Percentiles rank a stretch among this genome's conserved stretches.
Evolutionary conservation across 345 rosid species (phyloP).

Genomic region (Brassica rapa): DNA sequence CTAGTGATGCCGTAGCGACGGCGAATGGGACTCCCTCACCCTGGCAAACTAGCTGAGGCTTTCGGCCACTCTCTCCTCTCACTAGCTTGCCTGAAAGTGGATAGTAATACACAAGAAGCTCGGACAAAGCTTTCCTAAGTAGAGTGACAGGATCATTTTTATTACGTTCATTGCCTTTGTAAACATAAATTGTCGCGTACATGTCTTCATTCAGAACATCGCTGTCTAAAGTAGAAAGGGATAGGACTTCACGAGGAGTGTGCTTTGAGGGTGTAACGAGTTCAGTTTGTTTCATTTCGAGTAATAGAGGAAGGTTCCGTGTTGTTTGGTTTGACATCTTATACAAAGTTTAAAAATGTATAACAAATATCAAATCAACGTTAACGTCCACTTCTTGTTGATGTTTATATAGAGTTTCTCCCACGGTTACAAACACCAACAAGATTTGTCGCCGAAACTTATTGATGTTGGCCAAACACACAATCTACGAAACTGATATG

Average conservation of each 20-base stretch:
- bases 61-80: background rate
- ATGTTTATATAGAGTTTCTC: background rate
- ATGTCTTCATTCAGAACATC: background rate
- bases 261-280: background rate
- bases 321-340: background rate
- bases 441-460: background rate
- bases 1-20: background rate
- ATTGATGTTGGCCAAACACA: background rate
- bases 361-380: background rate
- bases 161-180: background rate
- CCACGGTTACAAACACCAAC: background rate
- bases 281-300: background rate
- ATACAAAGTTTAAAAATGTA: background rate
- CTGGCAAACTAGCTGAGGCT: background rate
- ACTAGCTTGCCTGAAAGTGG: slow-evolving; percentile 7
- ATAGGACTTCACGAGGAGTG: background rate
- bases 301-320: background rate
- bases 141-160: background rate
- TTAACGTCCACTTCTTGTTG: background rate
- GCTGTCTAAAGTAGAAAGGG: background rate
- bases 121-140: slow-evolving; percentile 1
- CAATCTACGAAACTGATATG: background rate
- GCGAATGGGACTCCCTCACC: background rate
- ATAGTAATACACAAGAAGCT: background rate
- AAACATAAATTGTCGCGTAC: background rate